Evolutionary conservation across 139 green algal genomes (phyloP).

Genomic region (Spirogloea muscicola): DNA sequence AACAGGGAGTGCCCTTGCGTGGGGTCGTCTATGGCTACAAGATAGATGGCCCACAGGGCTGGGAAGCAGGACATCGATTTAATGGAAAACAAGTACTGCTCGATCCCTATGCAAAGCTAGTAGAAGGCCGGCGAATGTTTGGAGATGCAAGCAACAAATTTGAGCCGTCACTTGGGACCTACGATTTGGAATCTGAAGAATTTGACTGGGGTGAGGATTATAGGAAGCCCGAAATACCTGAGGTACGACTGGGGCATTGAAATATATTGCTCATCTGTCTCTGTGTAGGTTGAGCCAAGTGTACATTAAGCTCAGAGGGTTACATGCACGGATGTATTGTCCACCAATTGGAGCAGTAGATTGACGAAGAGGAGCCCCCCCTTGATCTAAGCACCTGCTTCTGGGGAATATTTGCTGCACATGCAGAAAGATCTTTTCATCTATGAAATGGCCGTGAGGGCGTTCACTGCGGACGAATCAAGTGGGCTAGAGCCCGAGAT

Average conservation of each 20-base stretch:
- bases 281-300: not conserved
- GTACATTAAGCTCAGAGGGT: no score
- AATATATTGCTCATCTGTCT: not conserved
- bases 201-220: conserved; percentile 52
- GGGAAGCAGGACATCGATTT: conserved; percentile 45
- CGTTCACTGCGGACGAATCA: conserved; percentile 79
- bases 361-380: not conserved
- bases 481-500: conserved; percentile 46
- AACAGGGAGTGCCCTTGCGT: conserved; percentile 39
- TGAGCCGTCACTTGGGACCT: conserved; percentile 50
- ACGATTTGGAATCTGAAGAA: conserved; percentile 56
- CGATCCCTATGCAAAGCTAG: conserved; percentile 81
- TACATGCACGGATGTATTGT: not conserved
- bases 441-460: conserved; percentile 95
- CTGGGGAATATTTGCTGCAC: not conserved
- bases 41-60: conserved; percentile 50
- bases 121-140: conserved; percentile 70
- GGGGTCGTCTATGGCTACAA: conserved; percentile 55
- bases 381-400: not conserved
- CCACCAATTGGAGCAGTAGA: not conserved
- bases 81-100: conserved; percentile 65
- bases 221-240: not conserved
- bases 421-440: conserved; percentile 83
- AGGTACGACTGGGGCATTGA: conserved; percentile 14
- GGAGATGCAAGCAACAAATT: conserved; percentile 44